Conservation (phyloP, 495 filamentous ascomycete genomes). For the Pyrenopolyporus hunteri region DNA sequence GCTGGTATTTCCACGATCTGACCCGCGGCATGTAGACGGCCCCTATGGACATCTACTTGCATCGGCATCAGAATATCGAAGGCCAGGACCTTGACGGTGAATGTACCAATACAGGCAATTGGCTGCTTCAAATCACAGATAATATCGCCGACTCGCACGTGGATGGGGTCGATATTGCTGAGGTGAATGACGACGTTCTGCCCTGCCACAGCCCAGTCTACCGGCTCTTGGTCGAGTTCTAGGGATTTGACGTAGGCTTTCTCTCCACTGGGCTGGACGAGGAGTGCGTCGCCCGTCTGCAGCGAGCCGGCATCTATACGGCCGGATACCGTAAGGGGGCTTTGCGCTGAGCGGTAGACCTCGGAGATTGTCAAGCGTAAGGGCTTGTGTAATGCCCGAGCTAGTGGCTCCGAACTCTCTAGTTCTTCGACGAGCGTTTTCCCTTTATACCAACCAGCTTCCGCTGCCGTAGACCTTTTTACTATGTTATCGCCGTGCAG, state of each 20-base stretch:
- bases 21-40: conserved; percentile 78
- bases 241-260: conserved; percentile 78
- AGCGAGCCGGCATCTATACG: conserved; percentile 84
- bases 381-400: conserved; percentile 75
- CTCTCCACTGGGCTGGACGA: conserved; percentile 80
- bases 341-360: conserved; percentile 68
- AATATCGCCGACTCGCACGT: conserved; percentile 84
- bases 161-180: conserved; percentile 80
- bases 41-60: conserved; percentile 85
- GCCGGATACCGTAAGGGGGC: conserved; percentile 81
- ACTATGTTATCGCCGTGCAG: conserved; percentile 87
- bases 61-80: conserved; percentile 90
- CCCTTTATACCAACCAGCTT: conserved; percentile 78
- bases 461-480: conserved; percentile 59
- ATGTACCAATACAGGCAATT: conserved; percentile 69
- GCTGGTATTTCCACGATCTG: conserved; percentile 72
- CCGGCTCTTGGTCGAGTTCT: conserved; percentile 71
- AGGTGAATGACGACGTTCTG: conserved; percentile 86
- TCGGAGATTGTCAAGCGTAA: conserved; percentile 84
- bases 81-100: conserved; percentile 82
- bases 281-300: conserved; percentile 80
- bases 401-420: conserved; percentile 75
- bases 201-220: conserved; percentile 94
- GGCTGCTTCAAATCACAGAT: conserved; percentile 73
- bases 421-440: conserved; percentile 80